These are phyloP conservation scores for Auricularia auricula-judae DNA, from an alignment of 768 basidiomycete species.

Conservation along the genomic window DNA sequence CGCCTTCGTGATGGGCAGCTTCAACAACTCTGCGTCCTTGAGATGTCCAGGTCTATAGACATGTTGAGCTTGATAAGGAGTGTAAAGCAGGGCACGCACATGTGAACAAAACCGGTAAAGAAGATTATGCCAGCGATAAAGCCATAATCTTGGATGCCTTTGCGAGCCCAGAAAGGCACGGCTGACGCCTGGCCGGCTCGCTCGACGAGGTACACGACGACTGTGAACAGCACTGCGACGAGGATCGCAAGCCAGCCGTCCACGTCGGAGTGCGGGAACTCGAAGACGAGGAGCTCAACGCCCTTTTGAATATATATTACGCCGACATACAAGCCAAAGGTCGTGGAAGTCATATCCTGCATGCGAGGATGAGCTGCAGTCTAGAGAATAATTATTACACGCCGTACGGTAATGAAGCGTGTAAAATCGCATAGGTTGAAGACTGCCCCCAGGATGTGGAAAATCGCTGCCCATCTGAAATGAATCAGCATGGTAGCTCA, in stretches of 20 bases:
- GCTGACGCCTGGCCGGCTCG: background rate
- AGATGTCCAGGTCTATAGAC: constrained; percentile 17
- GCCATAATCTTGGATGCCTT: constrained; percentile 10
- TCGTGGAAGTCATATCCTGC: constrained; percentile 26
- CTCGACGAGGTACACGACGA: constrained; percentile 17
- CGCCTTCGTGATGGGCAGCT: constrained; percentile 16
- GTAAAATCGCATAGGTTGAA: background rate
- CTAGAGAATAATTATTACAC: no score
- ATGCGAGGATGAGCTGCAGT: constrained; percentile 18
- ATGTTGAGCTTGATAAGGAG: no score
- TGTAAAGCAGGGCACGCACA: constrained; percentile 1
- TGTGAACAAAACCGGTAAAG: constrained; percentile 18
- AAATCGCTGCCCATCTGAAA: constrained; percentile 26
- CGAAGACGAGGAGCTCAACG: constrained; percentile 23
- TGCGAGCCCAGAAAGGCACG: background rate
- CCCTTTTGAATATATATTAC: constrained; percentile 20
- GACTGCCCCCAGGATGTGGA: constrained; percentile 20
- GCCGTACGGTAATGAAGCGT: background rate
- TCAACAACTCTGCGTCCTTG: constrained; percentile 24
- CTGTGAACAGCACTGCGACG: constrained; percentile 22
- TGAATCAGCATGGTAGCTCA: background rate
- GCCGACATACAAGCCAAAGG: constrained; percentile 27
- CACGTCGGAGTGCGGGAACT: constrained; percentile 14
- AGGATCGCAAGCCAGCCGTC: constrained; percentile 12
- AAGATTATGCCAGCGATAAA: constrained; percentile 17